Conservation (phyloP, 345 rosid species). For the Erodium maritimum region DNA sequence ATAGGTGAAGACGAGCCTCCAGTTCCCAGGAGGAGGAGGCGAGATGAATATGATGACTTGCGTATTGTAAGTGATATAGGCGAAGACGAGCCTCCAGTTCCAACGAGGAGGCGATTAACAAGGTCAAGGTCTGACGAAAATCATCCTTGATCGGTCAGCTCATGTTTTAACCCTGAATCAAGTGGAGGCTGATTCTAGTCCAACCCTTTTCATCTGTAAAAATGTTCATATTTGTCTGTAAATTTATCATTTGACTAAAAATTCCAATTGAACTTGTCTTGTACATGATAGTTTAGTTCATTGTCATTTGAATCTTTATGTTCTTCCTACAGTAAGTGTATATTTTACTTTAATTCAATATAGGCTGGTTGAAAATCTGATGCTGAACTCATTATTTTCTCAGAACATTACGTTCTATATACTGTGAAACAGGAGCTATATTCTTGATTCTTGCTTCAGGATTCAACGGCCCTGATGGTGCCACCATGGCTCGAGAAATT, state of each 20-base stretch:
- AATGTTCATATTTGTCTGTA: not conserved
- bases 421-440: not conserved
- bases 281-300: not conserved
- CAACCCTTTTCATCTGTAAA: not conserved
- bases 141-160: constrained; percentile 24
- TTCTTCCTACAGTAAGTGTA: not conserved
- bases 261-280: not conserved
- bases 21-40: constrained; percentile 57
- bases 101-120: constrained; percentile 37
- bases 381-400: not conserved
- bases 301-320: too few species aligned
- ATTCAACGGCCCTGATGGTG: not conserved
- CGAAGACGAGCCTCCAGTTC: too few species aligned
- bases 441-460: not conserved
- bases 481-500: not conserved
- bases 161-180: not conserved
- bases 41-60: constrained; percentile 32
- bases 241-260: not conserved
- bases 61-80: constrained; percentile 15
- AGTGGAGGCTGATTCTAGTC: not conserved
- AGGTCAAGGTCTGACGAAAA: constrained; percentile 59
- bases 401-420: not conserved
- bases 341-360: too few species aligned
- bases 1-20: constrained; percentile 40
- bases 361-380: not conserved